Percentiles rank a stretch among this genome's conserved stretches.
These are phyloP conservation scores for Cladosporium colombiae DNA, from an alignment of 2,329 filamentous ascomycete species.

Conservation along the genomic window DNA sequence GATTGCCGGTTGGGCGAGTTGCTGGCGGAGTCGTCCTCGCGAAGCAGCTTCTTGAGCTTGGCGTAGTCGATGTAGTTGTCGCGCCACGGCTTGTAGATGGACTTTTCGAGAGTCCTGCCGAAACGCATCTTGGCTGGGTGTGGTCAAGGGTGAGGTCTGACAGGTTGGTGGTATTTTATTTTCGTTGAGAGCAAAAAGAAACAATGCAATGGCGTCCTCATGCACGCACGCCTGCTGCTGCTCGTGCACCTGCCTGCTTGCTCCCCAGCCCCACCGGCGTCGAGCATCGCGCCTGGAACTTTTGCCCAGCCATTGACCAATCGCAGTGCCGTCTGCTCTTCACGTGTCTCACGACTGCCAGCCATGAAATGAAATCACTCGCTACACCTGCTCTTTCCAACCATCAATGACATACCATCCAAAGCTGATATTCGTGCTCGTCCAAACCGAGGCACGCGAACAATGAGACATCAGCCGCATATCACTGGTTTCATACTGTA, in stretches of 20 bases:
- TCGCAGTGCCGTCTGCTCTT: not conserved
- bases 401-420: not conserved
- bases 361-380: not conserved
- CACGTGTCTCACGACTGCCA: not conserved
- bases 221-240: not conserved
- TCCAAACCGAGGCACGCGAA: constrained; percentile 13
- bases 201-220: constrained; percentile 2
- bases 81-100: constrained; percentile 84
- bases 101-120: constrained; percentile 79
- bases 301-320: constrained; percentile 9
- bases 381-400: not conserved
- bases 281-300: not conserved
- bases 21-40: constrained; percentile 65
- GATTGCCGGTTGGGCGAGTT: constrained; percentile 43
- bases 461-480: constrained; percentile 11
- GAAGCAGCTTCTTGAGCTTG: constrained; percentile 86
- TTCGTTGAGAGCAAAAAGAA: constrained; percentile 8
- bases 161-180: not conserved
- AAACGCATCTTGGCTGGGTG: constrained; percentile 71
- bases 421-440: not conserved
- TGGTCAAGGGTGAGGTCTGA: not conserved
- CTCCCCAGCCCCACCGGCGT: constrained; percentile 13
- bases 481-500: not conserved
- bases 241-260: not conserved
- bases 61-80: constrained; percentile 93